These are phyloP conservation scores for Boletus sp. DNA, from an alignment of 768 basidiomycete genomes.

Conservation along the genomic window DNA sequence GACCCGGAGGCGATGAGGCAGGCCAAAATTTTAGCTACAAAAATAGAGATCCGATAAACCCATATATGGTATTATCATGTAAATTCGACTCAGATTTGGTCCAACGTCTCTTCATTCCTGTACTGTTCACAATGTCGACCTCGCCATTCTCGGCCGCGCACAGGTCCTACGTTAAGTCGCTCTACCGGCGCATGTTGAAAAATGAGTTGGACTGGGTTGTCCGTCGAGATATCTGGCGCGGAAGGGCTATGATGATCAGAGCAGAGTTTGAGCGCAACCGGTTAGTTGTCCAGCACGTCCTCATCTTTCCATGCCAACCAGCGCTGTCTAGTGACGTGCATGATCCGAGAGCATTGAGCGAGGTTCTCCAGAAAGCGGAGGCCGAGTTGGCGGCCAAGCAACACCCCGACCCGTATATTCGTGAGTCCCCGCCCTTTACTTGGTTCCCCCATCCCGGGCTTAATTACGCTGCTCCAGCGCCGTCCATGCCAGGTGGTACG, in stretches of 20 bases:
- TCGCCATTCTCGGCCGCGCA: constrained; percentile 71
- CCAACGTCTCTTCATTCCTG: not conserved
- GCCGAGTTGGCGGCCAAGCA: constrained; percentile 57
- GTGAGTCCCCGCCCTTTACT: constrained; percentile 49
- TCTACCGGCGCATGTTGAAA: constrained; percentile 83
- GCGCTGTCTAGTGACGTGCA: constrained; percentile 59
- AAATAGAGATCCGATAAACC: constrained; percentile 1
- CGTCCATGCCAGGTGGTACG: constrained; percentile 85
- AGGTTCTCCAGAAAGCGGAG: constrained; percentile 79
- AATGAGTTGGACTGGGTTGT: constrained; percentile 91
- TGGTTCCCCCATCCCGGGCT: not conserved
- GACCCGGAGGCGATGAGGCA: not conserved
- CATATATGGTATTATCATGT: constrained; percentile 13
- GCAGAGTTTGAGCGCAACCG: constrained; percentile 93
- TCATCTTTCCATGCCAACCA: not conserved
- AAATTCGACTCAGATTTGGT: constrained; percentile 7
- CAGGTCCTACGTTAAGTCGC: constrained; percentile 83
- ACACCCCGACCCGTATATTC: constrained; percentile 92
- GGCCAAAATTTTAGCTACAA: not conserved
- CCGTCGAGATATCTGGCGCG: constrained; percentile 81
- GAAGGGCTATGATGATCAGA: constrained; percentile 78
- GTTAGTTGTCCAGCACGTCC: constrained; percentile 39
- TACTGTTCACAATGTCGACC: constrained; percentile 42
- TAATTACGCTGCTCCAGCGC: constrained; percentile 44
- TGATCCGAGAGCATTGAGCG: constrained; percentile 77